Evolutionary conservation across 1,284 basidiomycete genomes (phyloP), one percentile per base, ranked within the genome.

Genomic region (Garcileccinum viscosum): DNA sequence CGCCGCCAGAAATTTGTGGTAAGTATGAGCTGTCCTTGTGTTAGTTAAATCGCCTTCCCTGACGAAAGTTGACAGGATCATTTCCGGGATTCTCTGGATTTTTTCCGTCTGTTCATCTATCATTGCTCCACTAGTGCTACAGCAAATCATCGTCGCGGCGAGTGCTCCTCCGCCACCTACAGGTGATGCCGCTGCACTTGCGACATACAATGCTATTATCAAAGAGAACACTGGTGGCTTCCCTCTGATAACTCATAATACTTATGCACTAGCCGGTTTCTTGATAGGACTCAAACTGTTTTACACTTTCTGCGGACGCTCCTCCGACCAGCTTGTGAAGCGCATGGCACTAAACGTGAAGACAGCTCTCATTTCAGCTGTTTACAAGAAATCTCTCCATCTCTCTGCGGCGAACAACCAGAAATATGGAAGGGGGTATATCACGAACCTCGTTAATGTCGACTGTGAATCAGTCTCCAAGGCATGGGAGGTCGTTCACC

Each of bases 401-500:
- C 71, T 78, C 59, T 78, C 77, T 62, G 67, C 75, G 8, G 72
- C 76, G 58, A 73, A 72, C 64, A 74, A 64, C 60, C 75, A 78
- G 24, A 77, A 76, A 44, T 78, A 71, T 62, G 71, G 70, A 33
- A 79, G 72, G 63, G 77, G 78, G 2, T 76, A 72, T 32, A 71
- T 76, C 66, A 71, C 77, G 74, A 78, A 80, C 64, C 76, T 78
- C 33, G 71, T 79, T 44, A 78, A 78, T 40, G 77, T 80, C 50
- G 77, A 78, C 68, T 76, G 69, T 44, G 77, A 78, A 58, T 77
- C 77, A 14, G 68, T 77, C 33, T 77, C 77, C 40, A 78, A 76
- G 53, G 76, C 76, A 58, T 77, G 75, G 67, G 78, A 80, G 33
- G 50, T 76, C n/a, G 62, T 68, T 56, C 78, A 78, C 65, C 78